Base-by-base conservation (phyloP, 1,284 basidiomycete species). In the Apiotrichum gracile region DNA sequence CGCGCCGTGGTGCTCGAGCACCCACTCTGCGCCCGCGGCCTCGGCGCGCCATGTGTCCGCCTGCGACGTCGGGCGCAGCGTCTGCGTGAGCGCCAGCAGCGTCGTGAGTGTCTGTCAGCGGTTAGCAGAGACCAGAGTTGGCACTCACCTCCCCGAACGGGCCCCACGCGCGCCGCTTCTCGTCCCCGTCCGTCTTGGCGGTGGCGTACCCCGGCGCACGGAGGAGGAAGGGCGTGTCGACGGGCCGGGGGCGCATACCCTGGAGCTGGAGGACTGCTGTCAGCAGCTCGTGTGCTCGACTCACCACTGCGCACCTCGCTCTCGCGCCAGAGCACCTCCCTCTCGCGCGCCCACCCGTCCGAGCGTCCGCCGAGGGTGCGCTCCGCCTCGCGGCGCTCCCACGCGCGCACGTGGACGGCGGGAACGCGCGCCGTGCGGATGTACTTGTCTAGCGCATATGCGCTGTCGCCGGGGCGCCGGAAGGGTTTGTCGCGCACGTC, bases 71-170 rank as follows among this genome's bases (percentile, higher is more conserved):
- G 5, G 62, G 17, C 70, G 64, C 9, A 73, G 62, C 63, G 69
- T 68, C 57, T 75, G 70, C 3, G 72, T 52, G 8, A 63, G 58
- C 0, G 69, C 70, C 0, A 63, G 49, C 13, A 64, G 68, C 0
- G 71, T 75, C 52, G 67, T 61, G 19, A 74, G 63, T 4, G 73
- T 67, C 34, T 35, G 34, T 17, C 7, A 8, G 14, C 8, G 7
- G 29, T 31, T 31, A 31, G 29, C 29, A 31, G 29, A 31, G 13
- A 31, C 29, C 29, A 13, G 29, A 31, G 29, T 7, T 31, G 29
- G 7, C 29, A 8, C 29, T 17, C 34, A 35, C 13, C 4, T n/a
- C 16, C 16, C 34, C 34, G 34, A 13, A 8, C 7, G 8, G 16
- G 7, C 34, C 34, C 16, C 34, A 35, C 34, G 34, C 3, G 34